Conservation (phyloP, 495 filamentous ascomycete species). For the Daldinia vernicosa region DNA sequence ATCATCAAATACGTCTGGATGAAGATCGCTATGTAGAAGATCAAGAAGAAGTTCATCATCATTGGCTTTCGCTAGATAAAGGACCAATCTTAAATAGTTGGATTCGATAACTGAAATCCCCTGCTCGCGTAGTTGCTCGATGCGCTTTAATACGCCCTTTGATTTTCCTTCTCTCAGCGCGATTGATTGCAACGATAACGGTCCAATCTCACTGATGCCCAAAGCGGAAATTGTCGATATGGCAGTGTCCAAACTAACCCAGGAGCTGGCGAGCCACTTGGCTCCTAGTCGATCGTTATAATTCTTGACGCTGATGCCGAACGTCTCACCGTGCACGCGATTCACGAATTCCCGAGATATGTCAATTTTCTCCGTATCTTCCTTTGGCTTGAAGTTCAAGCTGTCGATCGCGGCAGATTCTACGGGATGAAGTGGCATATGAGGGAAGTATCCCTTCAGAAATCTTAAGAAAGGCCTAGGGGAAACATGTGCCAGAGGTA, state of each 20-base stretch:
- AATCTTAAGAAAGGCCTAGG: constrained; percentile 49
- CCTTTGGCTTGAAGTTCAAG: constrained; percentile 7
- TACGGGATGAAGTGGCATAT: constrained; percentile 15
- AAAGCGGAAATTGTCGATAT: constrained; percentile 71
- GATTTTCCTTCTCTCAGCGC: constrained; percentile 66
- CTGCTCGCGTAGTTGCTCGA: constrained; percentile 63
- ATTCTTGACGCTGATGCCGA: constrained; percentile 57
- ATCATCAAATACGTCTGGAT: constrained; percentile 79
- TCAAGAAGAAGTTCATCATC: constrained; percentile 65
- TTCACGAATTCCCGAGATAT: constrained; percentile 54
- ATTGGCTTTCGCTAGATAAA: constrained; percentile 63
- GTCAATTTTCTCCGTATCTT: constrained; percentile 27
- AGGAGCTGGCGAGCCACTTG: constrained; percentile 74
- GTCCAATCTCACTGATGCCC: constrained; percentile 72
- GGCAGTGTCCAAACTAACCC: constrained; percentile 70
- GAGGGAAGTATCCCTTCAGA: constrained; percentile 46
- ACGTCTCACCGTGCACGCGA: constrained; percentile 53
- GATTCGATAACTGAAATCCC: constrained; percentile 68
- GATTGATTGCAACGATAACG: constrained; percentile 75
- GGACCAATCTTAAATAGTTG: constrained; percentile 66
- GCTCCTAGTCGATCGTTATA: constrained; percentile 73
- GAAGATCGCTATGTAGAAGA: constrained; percentile 73
- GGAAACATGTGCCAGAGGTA: constrained; percentile 39
- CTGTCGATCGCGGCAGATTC: constrained; percentile 28
- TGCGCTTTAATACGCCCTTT: constrained; percentile 60